Base-by-base conservation (phyloP, 1,139 yeast species). In the Magnusiomyces clavatus region DNA sequence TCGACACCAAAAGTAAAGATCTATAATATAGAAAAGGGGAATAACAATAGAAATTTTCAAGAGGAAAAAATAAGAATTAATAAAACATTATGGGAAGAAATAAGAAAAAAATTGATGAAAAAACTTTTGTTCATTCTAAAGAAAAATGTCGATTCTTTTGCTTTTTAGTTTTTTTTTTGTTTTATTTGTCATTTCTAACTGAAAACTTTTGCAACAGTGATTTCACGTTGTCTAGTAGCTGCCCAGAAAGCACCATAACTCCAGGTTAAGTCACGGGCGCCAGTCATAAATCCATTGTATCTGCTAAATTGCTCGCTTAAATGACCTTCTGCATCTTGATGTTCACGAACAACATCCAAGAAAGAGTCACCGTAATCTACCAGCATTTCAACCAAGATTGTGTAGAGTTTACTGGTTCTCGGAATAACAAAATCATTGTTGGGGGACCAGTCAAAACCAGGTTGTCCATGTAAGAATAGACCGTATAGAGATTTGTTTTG, bases 261-360 rank as follows among this genome's bases (percentile, higher is more conserved):
- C 98, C 98, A 92, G 5, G 97, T 89, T 62, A 92, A 77, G 60
- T 86, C 79, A 52, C 72, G 69, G 0, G 97, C 97, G 2, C 98
- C 98, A 67, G 82, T 85, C 84, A 88, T 81, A 65, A 67, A 87
- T 0, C 98, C 98, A 45, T 77, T 80, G 60, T 81, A 77, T 61
- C 79, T 80, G 69, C 86, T 87, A 66, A 87, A 86, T 64, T 92
- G 97, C 67, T 92, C 98, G 61, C 90, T 83, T 81, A 90, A 81
- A 49, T 78, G 78, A 5, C 96, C 96, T n/a, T 78, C 75, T 38
- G 69, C 68, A 60, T 82, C 86, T 34, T 81, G 82, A 68, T 90
- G 97, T 48, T 77, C 79, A 60, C 82, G 77, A 41, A 89, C 75
- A 24, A 85, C 80, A 51, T 79, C 80, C 61, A 90, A 68, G 62